Evolutionary conservation across 1,284 basidiomycete species (phyloP).

Genomic region (Gomphus bonarii): DNA sequence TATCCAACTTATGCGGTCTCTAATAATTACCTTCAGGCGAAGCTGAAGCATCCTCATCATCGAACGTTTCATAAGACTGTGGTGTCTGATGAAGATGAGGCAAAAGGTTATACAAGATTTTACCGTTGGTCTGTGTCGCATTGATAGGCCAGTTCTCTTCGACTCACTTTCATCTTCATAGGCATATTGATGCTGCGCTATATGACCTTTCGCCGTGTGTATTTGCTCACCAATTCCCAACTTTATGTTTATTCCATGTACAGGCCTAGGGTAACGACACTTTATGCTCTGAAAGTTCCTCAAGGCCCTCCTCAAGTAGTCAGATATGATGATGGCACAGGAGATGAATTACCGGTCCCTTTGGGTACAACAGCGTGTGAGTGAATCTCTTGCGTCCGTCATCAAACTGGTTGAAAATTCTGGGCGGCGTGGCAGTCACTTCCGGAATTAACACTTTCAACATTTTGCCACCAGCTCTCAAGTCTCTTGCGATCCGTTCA

Average conservation of each 20-base stretch:
- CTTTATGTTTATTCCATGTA: neutral
- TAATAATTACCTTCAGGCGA: constrained; percentile 18
- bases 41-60: constrained; percentile 71
- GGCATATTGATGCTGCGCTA: constrained; percentile 87
- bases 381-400: no score
- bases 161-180: constrained; percentile 8
- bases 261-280: constrained; percentile 74
- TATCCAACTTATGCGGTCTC: neutral
- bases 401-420: no score
- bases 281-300: constrained; percentile 75
- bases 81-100: constrained; percentile 71
- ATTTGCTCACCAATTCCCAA: neutral
- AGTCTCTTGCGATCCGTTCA: constrained; percentile 76
- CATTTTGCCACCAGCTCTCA: constrained; percentile 59
- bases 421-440: constrained; percentile 24
- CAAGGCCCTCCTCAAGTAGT: constrained; percentile 55
- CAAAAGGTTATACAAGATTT: constrained; percentile 69
- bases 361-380: constrained; percentile 80
- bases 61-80: constrained; percentile 81
- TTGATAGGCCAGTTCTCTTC: neutral
- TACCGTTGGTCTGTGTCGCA: constrained; percentile 55
- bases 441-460: constrained; percentile 81
- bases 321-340: constrained; percentile 84
- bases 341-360: constrained; percentile 73
- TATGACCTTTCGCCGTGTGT: constrained; percentile 67